phyloP scores from a whole-genome alignment of 2,329 filamentous ascomycete genomes.

The Ophiognomonia clavigignenti-juglandacearum region DNA sequence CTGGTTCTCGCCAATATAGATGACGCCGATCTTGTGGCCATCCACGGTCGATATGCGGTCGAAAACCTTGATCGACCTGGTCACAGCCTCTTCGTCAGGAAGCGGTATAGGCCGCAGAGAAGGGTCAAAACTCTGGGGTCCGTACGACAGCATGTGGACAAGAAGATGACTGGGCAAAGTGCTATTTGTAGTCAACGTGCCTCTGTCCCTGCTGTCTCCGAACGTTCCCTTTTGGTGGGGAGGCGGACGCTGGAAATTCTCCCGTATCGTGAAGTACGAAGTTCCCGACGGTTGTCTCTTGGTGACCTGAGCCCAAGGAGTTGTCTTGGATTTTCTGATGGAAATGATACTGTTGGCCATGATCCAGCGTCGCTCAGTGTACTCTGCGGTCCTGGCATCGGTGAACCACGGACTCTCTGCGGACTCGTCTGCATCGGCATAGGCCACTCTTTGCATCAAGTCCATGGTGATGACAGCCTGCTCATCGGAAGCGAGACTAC shows the following conservation, averaged over 20 bases:
- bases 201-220: conserved; percentile 43
- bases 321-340: conserved; percentile 63
- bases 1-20: conserved; percentile 89
- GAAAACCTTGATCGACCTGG: conserved; percentile 73
- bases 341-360: conserved; percentile 71
- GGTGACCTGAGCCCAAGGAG: conserved; percentile 66
- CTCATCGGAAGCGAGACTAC: conserved; percentile 75
- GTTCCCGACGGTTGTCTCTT: conserved; percentile 68
- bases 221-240: conserved; percentile 48
- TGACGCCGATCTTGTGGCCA: conserved; percentile 89
- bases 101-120: conserved; percentile 69
- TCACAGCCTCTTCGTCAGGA: conserved; percentile 63
- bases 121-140: conserved; percentile 50
- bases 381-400: conserved; percentile 58
- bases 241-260: conserved; percentile 55
- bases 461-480: conserved; percentile 92
- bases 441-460: conserved; percentile 86
- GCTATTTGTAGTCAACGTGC: conserved; percentile 49
- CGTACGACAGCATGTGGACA: conserved; percentile 62
- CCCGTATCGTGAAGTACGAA: conserved; percentile 53
- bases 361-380: conserved; percentile 65
- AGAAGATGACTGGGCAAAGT: conserved; percentile 71
- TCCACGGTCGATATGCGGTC: conserved; percentile 88
- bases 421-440: conserved; percentile 79
- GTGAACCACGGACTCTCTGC: conserved; percentile 62